Evolutionary conservation across 2,329 filamentous ascomycete genomes (phyloP).

Genomic region (Apiospora malaysiana): DNA sequence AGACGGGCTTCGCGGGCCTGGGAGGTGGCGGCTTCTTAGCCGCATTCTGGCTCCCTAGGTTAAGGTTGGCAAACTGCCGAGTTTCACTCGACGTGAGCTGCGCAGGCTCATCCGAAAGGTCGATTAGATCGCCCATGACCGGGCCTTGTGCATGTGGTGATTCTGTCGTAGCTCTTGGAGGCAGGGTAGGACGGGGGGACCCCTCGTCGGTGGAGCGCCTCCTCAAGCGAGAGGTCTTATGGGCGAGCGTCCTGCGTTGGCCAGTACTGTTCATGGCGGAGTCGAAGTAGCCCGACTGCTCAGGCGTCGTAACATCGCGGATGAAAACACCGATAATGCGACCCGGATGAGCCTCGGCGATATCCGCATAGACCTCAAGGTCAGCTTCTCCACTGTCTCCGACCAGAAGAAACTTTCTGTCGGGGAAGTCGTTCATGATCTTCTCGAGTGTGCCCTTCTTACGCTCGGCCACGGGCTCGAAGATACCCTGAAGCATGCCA

Average conservation of each 20-base stretch:
- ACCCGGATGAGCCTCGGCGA: slow-evolving; percentile 83
- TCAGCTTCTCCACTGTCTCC: slow-evolving; percentile 97
- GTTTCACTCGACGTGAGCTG: slow-evolving; percentile 44
- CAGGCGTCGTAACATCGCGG: slow-evolving; percentile 87
- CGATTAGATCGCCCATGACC: slow-evolving; percentile 64
- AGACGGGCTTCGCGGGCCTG: slow-evolving; percentile 62
- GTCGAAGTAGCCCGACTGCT: slow-evolving; percentile 79
- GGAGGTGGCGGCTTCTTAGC: slow-evolving; percentile 50
- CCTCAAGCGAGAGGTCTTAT: slow-evolving; percentile 29
- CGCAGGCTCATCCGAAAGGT: slow-evolving; percentile 61
- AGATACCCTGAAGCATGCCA: slow-evolving; percentile 97
- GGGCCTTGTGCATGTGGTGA: slow-evolving; percentile 41
- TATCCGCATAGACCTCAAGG: slow-evolving; percentile 93
- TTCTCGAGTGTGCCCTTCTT: slow-evolving; percentile 89
- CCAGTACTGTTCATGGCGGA: slow-evolving; percentile 47
- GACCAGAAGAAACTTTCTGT: slow-evolving; percentile 86
- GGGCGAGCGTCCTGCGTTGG: slow-evolving; percentile 32
- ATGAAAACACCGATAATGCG: slow-evolving; percentile 90
- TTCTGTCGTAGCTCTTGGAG: slow-evolving; percentile 37
- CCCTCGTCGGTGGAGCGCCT: slow-evolving; percentile 30
- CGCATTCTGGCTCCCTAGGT: slow-evolving; percentile 29
- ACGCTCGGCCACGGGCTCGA: slow-evolving; percentile 93
- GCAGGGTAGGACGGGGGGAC: slow-evolving; percentile 39
- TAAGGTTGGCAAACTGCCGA: slow-evolving; percentile 39
- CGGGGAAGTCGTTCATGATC: slow-evolving; percentile 87